Base-by-base conservation (phyloP, 352 stramenopile species). In the Thraustochytrium sp. region DNA sequence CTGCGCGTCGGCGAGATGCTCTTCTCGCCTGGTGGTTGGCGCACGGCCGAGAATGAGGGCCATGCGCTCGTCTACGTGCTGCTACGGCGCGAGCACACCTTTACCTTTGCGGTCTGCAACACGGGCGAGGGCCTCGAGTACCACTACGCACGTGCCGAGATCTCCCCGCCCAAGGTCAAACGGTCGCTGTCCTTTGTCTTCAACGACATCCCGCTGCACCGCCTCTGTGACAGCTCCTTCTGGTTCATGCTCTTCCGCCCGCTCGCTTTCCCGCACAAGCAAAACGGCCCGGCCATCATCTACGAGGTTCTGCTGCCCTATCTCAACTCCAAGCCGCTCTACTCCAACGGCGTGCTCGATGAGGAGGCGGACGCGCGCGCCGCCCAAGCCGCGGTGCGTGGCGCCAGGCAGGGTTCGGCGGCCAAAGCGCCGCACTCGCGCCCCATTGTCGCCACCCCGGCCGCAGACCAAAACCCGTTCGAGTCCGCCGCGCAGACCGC, bases 301-400 rank as follows among this genome's bases (percentile, higher is more conserved):
- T 91, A 91, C 82, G 88, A 91, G 76, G 76, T 86, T 9, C 44
- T 91, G 29, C 73, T 91, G 37, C 87, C 88, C 44, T 90, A 86
- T 64, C 78, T 90, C 34, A 90, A 89, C 65, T 63, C 40, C 31
- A 72, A 83, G 26, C 86, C 87, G n/a, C 37, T 90, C 34, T 62
- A 87, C 65, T 83, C 84, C 76, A 77, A 84, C 76, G 23, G 56
- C 78, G 26, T 59, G 54, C 29, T 84, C 68, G 54, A 88, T 53
- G 31, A 34, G 16, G 72, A 37, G 54, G 36, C 34, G 40, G 36
- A 62, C 5, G 5, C 5, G 42, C 5, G 42, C 42, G 42, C 5
- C 42, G 42, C 42, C 16, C 42, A 49, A 49, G 5, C 42, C 42
- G 42, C 16, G 5, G 5, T 5, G 16, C 5, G 16, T 49, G n/a